Evolutionary conservation across 768 basidiomycete genomes (phyloP).

Genomic region (Macrolepiota fuliginosa): DNA sequence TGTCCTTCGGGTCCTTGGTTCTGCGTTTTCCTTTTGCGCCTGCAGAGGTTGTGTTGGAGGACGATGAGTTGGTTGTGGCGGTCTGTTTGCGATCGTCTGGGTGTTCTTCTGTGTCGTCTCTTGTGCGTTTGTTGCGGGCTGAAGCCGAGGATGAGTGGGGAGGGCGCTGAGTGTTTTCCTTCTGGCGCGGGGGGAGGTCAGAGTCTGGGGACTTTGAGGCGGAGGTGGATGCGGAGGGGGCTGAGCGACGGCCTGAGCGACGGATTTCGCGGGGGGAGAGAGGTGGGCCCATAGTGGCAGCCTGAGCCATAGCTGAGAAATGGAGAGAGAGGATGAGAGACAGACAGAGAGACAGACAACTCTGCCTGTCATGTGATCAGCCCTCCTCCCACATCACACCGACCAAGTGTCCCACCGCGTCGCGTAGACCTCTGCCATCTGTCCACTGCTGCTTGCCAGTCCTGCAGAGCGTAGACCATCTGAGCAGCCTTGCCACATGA

Average conservation of each 20-base stretch:
- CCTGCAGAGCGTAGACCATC: not conserved
- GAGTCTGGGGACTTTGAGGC: slow-evolving; percentile 76
- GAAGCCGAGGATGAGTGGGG: slow-evolving; percentile 35
- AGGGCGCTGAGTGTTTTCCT: slow-evolving; percentile 40
- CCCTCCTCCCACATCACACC: no score
- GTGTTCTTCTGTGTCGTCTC: slow-evolving; percentile 70
- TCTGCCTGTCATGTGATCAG: slow-evolving; percentile 14
- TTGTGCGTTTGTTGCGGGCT: slow-evolving; percentile 56
- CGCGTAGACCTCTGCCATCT: not conserved
- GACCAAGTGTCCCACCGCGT: not conserved
- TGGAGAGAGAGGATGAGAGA: slow-evolving; percentile 13
- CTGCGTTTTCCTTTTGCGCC: slow-evolving; percentile 29
- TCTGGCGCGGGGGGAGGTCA: slow-evolving; percentile 52
- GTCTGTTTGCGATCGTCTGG: slow-evolving; percentile 53
- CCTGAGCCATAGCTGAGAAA: slow-evolving; percentile 51
- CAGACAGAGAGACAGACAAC: not conserved
- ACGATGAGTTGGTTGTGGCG: slow-evolving; percentile 28
- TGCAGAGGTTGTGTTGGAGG: slow-evolving; percentile 26
- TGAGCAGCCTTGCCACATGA: not conserved
- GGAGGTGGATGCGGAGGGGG: slow-evolving; percentile 62
- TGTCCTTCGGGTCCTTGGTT: slow-evolving; percentile 32
- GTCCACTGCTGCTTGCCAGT: no score
- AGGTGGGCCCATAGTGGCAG: slow-evolving; percentile 73
- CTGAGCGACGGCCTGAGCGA: slow-evolving; percentile 73
- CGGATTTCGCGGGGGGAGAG: slow-evolving; percentile 75